Evolutionary conservation across 768 basidiomycete genomes (phyloP), one percentile per base, ranked within the genome.

Genomic region (Lentinula raphanica): DNA sequence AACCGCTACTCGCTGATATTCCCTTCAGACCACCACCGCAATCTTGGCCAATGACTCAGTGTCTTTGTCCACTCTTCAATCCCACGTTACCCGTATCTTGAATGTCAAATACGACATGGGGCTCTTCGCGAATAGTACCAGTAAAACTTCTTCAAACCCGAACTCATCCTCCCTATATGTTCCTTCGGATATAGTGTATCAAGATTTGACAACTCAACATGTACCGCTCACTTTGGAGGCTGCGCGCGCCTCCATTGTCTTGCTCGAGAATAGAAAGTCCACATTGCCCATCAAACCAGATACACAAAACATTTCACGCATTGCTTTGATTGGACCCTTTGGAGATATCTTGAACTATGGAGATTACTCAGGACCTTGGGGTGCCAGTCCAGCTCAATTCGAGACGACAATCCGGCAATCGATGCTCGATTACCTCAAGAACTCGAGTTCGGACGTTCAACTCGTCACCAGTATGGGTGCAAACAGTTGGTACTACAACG

Each of bases 311-410:
- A 59, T 64, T n/a, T 32, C 44, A 1, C 66, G 58, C 5, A 63
- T 68, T 38, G 67, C 67, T 0, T 56, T 68, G 28, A 61, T 68
- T 23, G 67, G 67, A 3, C 67, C 67, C 1, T 68, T 63, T 59
- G 42, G 60, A 39, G 67, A 68, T 28, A 59, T 59, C 5, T 55
- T 66, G 40, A 65, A 68, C 58, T 68, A 64, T 54, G 67, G 67
- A n/a, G 67, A 66, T 49, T 68, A 68, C 44, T 63, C 67, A 5
- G 67, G 67, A 13, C 60, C 60, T 12, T 68, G 67, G 67, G 67
- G 67, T 3, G 55, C 48, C 29, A 62, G 61, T 48, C 67, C 67
- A 13, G 63, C 61, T 31, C 60, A 57, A 35, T 35, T 59, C 2
- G 62, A 60, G 1, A 63, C 36, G n/a, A 48, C 59, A 27, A 59